phyloP scores from a whole-genome alignment of 2,329 filamentous ascomycete species.

The Macrophomina phaseolina region DNA sequence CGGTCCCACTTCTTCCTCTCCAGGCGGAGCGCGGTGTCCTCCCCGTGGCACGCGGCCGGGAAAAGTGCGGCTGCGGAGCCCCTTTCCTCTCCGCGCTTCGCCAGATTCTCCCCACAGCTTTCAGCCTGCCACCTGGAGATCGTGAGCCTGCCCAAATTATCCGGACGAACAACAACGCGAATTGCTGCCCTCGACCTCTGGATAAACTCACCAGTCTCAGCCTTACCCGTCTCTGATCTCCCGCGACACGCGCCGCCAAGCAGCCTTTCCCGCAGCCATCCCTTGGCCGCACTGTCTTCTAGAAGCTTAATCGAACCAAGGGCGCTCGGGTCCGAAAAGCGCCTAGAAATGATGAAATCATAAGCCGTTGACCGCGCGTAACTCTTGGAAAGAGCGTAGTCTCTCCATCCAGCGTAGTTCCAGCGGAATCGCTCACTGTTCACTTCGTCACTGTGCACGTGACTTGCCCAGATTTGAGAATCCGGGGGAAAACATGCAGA shows the following conservation, averaged over 20 bases:
- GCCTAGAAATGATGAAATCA: neutral
- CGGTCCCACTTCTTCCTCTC: neutral
- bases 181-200: constrained; percentile 1
- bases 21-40: constrained; percentile 11
- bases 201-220: constrained; percentile 17
- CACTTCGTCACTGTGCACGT: neutral
- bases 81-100: constrained; percentile 15
- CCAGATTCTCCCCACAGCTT: constrained; percentile 6
- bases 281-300: constrained; percentile 10
- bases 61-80: constrained; percentile 17
- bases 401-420: neutral
- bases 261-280: constrained; percentile 16
- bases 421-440: neutral
- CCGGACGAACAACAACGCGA: constrained; percentile 24
- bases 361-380: neutral
- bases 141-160: constrained; percentile 11
- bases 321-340: constrained; percentile 11
- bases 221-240: constrained; percentile 21
- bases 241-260: constrained; percentile 11
- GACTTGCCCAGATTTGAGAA: neutral
- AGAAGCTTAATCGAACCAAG: constrained; percentile 17
- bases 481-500: constrained; percentile 1
- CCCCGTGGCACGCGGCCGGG: constrained; percentile 15
- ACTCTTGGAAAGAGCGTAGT: neutral
- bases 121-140: constrained; percentile 21